These are phyloP conservation scores for Cynanchum wilfordii DNA, from an alignment of 257 asterid genomes.

Conservation along the genomic window DNA sequence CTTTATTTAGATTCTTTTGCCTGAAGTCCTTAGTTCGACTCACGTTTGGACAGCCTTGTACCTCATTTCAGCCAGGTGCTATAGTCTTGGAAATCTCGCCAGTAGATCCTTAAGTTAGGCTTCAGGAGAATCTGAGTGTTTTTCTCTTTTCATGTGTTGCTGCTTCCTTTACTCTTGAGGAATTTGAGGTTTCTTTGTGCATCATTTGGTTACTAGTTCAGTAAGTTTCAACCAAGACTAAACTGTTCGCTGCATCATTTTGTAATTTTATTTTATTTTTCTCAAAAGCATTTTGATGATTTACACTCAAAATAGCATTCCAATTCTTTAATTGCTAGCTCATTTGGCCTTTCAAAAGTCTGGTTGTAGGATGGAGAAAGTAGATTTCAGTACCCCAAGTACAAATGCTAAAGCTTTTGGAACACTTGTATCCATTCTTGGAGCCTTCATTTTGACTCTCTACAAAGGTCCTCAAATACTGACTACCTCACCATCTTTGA, in stretches of 20 bases:
- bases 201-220: neutral
- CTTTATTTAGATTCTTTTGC: too few species aligned
- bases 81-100: too few species aligned
- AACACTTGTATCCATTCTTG: slow-evolving; percentile 67
- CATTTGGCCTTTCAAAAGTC: slow-evolving; percentile 13
- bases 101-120: too few species aligned
- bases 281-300: neutral
- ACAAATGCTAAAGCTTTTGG: slow-evolving; percentile 63
- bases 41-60: too few species aligned
- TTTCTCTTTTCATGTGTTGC: neutral
- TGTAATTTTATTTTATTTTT: neutral
- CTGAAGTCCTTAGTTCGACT: too few species aligned
- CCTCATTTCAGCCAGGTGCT: too few species aligned
- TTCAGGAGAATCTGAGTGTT: neutral
- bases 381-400: slow-evolving; percentile 49
- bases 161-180: neutral
- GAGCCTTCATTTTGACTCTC: slow-evolving; percentile 76
- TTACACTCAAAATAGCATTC: neutral
- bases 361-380: slow-evolving; percentile 66
- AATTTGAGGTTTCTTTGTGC: slow-evolving; percentile 4
- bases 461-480: slow-evolving; percentile 69
- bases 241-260: neutral
- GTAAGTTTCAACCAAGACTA: neutral
- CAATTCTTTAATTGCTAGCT: slow-evolving; percentile 8
- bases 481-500: slow-evolving; percentile 25